Percentiles rank a stretch among this genome's conserved stretches.
Conservation (phyloP, 169 alveolate species). For the Cryptosporidium ryanae region DNA sequence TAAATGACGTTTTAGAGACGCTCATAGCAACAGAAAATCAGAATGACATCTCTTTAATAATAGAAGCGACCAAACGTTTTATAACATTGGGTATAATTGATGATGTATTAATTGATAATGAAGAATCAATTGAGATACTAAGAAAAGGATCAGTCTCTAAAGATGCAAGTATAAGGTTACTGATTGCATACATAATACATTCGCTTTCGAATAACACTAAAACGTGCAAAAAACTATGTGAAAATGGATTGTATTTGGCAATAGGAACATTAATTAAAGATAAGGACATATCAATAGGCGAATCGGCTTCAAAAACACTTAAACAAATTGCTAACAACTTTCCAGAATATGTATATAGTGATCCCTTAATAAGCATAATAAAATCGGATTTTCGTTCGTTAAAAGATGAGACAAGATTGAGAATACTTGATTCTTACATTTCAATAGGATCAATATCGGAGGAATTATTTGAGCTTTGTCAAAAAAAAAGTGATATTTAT, state of each 20-base stretch:
- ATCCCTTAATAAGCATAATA: conserved; percentile 3
- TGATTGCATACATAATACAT: conserved; percentile 17
- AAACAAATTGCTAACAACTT: conserved; percentile 7
- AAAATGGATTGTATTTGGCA: conserved; percentile 21
- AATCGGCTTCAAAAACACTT: conserved; percentile 46
- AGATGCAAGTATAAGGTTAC: conserved; percentile 4
- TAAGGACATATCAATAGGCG: conserved; percentile 37
- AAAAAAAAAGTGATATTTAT: conserved; percentile 54
- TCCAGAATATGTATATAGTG: conserved; percentile 53
- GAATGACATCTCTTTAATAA: conserved; percentile 28
- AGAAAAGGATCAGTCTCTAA: conserved; percentile 27
- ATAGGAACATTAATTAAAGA: conserved; percentile 40
- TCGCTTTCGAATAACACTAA: conserved; percentile 4
- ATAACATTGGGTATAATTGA: conserved; percentile 31
- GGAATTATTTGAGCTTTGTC: conserved; percentile 35
- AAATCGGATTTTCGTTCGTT: conserved; percentile 11
- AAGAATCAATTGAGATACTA: conserved; percentile 13
- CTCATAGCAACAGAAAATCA: neutral
- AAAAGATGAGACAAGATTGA: conserved; percentile 48
- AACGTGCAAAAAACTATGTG: conserved; percentile 43
- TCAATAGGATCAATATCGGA: conserved; percentile 70
- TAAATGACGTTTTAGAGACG: conserved; percentile 8
- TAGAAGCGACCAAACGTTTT: conserved; percentile 42
- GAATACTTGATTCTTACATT: conserved; percentile 50
- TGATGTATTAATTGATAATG: conserved; percentile 7